Percentiles rank a stretch among this genome's conserved stretches.
Conservation (phyloP, 352 stramenopile species). For the Globisporangium abappressorium region DNA sequence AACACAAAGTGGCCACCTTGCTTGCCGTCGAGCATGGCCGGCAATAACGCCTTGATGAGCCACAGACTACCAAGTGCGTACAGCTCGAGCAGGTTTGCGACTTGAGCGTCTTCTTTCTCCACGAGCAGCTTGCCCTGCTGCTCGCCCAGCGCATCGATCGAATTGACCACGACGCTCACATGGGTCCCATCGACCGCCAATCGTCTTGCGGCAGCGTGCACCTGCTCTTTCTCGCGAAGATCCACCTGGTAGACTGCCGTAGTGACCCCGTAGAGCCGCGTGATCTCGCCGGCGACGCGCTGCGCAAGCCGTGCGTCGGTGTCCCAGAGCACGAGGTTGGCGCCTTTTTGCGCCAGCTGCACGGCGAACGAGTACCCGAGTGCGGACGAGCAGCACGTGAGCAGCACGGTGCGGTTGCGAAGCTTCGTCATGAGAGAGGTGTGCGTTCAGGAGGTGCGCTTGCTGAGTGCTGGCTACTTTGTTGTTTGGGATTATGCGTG, state of each 20-base stretch:
- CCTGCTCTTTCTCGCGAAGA: conserved; percentile 10
- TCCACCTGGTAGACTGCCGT: conserved; percentile 14
- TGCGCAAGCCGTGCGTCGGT: conserved; percentile 8
- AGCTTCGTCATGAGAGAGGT: conserved; percentile 20
- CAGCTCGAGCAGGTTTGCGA: conserved; percentile 6
- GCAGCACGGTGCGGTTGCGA: conserved; percentile 16
- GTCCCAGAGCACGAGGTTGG: conserved; percentile 22
- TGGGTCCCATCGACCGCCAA: not conserved
- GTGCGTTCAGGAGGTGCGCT: too few species aligned
- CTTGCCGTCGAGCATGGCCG: conserved; percentile 9
- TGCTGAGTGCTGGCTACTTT: not conserved
- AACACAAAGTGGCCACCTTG: conserved; percentile 19
- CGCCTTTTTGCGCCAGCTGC: conserved; percentile 15
- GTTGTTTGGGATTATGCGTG: not conserved
- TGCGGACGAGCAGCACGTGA: conserved; percentile 20
- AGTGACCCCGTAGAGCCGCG: conserved; percentile 11
- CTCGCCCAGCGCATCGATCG: conserved; percentile 5
- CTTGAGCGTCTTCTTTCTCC: conserved; percentile 3
- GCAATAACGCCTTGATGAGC: conserved; percentile 18
- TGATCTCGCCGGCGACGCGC: conserved; percentile 17
- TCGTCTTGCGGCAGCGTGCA: not conserved
- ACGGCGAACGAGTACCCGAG: conserved; percentile 21
- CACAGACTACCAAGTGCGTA: conserved; percentile 15
- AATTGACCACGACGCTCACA: conserved; percentile 17
- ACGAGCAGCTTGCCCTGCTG: not conserved